Base-by-base conservation (phyloP, 2,329 filamentous ascomycete genomes). In the Aspergillus spinulosporus region DNA sequence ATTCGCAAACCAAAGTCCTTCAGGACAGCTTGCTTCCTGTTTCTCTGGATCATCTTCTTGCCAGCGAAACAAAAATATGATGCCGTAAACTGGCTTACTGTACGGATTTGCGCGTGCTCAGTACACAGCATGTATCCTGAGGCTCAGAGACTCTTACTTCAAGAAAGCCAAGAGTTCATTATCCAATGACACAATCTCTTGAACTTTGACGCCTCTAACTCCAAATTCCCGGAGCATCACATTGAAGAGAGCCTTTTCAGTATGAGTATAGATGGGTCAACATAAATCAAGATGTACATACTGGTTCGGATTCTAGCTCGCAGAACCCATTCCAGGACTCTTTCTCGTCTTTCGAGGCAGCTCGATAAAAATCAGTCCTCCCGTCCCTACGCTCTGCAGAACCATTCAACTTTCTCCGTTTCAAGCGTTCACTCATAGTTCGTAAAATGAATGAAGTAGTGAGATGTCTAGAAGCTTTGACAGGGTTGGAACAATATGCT, bases 1-100 rank as follows among this genome's bases (percentile, higher is more conserved):
- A 67, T 97, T 97, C 28, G 92, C 92, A 72, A 97, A 97, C 93
- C 94, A 99, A 14, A 97, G 78, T 31, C 84, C 77, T 2, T 84
- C 76, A 0, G 86, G 86, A 60, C 83, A 87, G 59, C 71, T 80
- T 44, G 76, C 78, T 59, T 82, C 78, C 54, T 80, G 75, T 66
- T 76, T 83, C 63, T 71, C 70, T 4, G 74, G 70, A 54, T 84
- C 80, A n/a, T 81, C 79, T 32, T 83, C 82, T 31, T 83, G 80
- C 64, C 85, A 96, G 57, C 88, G 84, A 66, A 91, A 96, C 1
- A 96, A 82, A 61, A 97, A 94, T 49, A 99, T 88, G 14, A 97
- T 76, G 2, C 93, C 93, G 65, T 90, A 86, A 2, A 94, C 82
- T 1, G 89, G 89, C 64, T 88, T 83, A 4, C 87, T 89, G 64